phyloP scores from a whole-genome alignment of 495 filamentous ascomycete species.

The Daldinia decipiens region DNA sequence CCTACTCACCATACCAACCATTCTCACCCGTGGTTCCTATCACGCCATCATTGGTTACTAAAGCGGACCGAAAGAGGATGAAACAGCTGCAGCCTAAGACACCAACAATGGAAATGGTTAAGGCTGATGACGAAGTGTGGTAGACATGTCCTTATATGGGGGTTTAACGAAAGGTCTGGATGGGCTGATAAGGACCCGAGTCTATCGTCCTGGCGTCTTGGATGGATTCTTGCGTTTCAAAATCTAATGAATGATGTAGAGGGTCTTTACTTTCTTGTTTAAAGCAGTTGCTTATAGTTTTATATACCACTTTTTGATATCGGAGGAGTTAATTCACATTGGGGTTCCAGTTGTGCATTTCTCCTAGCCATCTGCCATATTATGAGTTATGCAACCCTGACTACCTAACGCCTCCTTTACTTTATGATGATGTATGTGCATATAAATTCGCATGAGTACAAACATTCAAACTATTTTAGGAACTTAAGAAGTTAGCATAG shows the following conservation, averaged over 20 bases:
- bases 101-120: conserved; percentile 64
- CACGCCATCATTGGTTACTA: conserved; percentile 81
- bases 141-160: conserved; percentile 36
- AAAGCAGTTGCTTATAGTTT: conserved; percentile 35
- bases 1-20: conserved; percentile 93
- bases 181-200: conserved; percentile 4
- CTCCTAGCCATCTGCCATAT: background rate
- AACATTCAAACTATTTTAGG: background rate
- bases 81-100: conserved; percentile 67
- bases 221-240: conserved; percentile 22
- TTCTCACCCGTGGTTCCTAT: conserved; percentile 88
- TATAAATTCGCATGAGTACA: background rate
- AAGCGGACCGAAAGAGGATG: conserved; percentile 76
- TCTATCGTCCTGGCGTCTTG: conserved; percentile 24
- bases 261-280: conserved; percentile 2
- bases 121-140: conserved; percentile 64
- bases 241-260: conserved; percentile 30
- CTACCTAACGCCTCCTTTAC: background rate
- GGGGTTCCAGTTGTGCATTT: conserved; percentile 11
- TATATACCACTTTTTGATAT: conserved; percentile 40
- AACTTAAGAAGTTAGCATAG: background rate
- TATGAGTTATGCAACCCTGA: conserved; percentile 18
- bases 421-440: background rate
- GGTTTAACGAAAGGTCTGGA: conserved; percentile 12
- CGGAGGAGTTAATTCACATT: conserved; percentile 30